Percentiles rank a stretch among this genome's conserved stretches.
Evolutionary conservation across 1,284 basidiomycete genomes (phyloP).

Genomic region (Moniliophthora roreri): DNA sequence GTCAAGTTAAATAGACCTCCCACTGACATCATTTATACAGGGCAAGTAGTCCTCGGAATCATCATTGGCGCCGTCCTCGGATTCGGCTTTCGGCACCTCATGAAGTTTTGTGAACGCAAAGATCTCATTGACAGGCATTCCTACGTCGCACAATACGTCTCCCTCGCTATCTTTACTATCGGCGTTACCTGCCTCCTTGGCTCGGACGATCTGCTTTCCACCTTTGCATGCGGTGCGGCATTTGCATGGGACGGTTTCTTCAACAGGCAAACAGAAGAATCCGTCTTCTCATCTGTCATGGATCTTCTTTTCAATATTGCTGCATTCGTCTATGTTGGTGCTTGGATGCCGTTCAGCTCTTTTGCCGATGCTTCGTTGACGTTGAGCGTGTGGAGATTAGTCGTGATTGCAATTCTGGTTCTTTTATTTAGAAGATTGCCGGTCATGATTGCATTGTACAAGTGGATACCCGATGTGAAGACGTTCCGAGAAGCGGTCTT

Average conservation of each 20-base stretch:
- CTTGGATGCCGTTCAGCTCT: constrained; percentile 88
- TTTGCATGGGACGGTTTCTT: constrained; percentile 99
- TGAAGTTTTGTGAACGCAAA: constrained; percentile 92
- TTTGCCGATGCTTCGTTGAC: constrained; percentile 70
- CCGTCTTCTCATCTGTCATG: constrained; percentile 95
- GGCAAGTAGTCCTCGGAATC: constrained; percentile 16
- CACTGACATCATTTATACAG: constrained; percentile 2
- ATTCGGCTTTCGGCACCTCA: constrained; percentile 81
- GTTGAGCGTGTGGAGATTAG: constrained; percentile 78
- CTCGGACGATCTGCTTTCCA: constrained; percentile 92
- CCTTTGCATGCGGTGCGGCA: constrained; percentile 93
- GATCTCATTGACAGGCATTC: constrained; percentile 96
- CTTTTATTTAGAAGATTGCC: constrained; percentile 84
- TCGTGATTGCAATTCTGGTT: constrained; percentile 80
- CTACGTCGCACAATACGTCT: constrained; percentile 78
- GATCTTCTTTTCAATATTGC: constrained; percentile 90
- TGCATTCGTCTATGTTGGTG: constrained; percentile 90
- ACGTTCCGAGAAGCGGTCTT: constrained; percentile 87
- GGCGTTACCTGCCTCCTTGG: constrained; percentile 85
- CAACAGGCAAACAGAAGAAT: constrained; percentile 93
- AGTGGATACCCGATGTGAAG: constrained; percentile 92
- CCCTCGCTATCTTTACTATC: constrained; percentile 78
- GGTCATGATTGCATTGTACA: constrained; percentile 78
- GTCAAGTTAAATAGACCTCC: background rate
- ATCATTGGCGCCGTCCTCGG: constrained; percentile 14